These are phyloP conservation scores for Fusarium clavum DNA, from an alignment of 2,329 filamentous ascomycete species.

Conservation along the genomic window DNA sequence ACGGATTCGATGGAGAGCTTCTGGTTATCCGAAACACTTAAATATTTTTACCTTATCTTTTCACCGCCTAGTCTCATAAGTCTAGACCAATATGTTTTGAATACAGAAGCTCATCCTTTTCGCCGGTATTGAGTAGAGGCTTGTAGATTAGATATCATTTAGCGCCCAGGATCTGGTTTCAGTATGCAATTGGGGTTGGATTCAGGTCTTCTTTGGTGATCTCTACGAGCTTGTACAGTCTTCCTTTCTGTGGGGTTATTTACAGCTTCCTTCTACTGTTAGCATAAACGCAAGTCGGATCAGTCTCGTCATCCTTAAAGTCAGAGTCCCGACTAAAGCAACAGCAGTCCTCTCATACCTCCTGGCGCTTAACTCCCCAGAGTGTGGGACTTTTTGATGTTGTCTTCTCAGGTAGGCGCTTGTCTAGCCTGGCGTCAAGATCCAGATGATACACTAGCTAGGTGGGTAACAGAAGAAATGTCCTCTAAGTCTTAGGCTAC, in stretches of 20 bases:
- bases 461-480: no score
- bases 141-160: neutral
- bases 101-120: slow-evolving; percentile 64
- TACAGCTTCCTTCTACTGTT: neutral
- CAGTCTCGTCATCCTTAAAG: neutral
- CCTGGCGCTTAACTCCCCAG: neutral
- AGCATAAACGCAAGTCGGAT: neutral
- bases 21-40: slow-evolving; percentile 79
- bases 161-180: neutral
- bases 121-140: slow-evolving; percentile 28
- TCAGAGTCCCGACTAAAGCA: neutral
- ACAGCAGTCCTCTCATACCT: neutral
- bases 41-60: slow-evolving; percentile 81
- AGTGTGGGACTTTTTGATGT: neutral
- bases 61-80: slow-evolving; percentile 71
- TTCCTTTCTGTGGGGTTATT: neutral
- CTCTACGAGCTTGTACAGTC: neutral
- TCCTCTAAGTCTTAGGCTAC: no score
- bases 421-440: slow-evolving; percentile 29
- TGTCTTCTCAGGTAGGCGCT: slow-evolving; percentile 22
- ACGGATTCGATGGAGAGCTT: slow-evolving; percentile 77
- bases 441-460: slow-evolving; percentile 35
- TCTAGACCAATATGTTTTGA: slow-evolving; percentile 75
- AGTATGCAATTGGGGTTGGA: neutral
- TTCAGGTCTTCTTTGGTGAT: neutral